Base-by-base conservation (phyloP, 768 basidiomycete genomes). In the Dioszegia aurantiaca region DNA sequence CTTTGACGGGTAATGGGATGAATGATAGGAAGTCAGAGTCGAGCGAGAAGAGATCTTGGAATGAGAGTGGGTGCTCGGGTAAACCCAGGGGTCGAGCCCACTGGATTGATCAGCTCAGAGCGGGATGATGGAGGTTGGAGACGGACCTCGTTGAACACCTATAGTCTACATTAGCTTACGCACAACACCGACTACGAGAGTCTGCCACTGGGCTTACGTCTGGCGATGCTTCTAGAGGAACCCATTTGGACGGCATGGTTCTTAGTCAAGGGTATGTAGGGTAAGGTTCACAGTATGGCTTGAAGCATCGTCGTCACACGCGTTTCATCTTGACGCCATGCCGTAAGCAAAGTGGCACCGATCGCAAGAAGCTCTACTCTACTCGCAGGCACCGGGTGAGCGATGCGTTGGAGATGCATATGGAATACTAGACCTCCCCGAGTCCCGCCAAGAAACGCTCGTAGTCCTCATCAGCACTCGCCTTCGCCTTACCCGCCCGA, bases 1-100 rank as follows among this genome's bases (percentile, higher is more conserved):
- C 93, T 69, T 87, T 87, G 30, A 87, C 87, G 0, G 88, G 90
- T 62, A 81, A 73, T 0, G 87, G 80, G 0, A 93, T 86, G 70
- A 89, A 80, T 0, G 58, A 77, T 1, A 94, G 83, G 31, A 92
- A 81, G 83, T 95, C 78, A 0, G 69, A 52, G 46, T 76, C 75
- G 46, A 76, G 68, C 2, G 75, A 76, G 61, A 69, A 76, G 19
- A 76, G 62, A 51, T 76, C 75, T 62, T 72, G 68, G 62, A 76
- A 76, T 21, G 64, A 59, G n/a, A 76, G 61, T 12, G 64, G 63
- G 11, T 60, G 49, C 19, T 58, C 46, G 5, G 75, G 73, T 11
- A 76, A 64, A 19, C 75, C 75, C 12, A 76, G 56, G 8, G 75
- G 59, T 46, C 46, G 37, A 2, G 75, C 64, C 75, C 75, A 76